Conservation (phyloP, 208 protist species). For the Acanthamoeba sp. region DNA sequence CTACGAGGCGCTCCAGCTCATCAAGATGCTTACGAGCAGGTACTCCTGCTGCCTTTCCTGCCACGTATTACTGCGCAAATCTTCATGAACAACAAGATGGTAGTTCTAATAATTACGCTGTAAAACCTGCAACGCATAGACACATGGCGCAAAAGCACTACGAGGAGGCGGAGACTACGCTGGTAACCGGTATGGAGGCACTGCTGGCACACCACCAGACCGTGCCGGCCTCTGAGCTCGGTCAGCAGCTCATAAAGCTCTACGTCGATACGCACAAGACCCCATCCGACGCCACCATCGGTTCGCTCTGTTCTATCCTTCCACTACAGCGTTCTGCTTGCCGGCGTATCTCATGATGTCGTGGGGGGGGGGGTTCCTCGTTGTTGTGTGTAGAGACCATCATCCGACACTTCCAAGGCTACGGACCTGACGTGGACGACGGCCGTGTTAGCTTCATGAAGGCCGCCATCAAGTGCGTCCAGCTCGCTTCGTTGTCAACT, state of each 20-base stretch:
- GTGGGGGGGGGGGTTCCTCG: neutral
- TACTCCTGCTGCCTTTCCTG: neutral
- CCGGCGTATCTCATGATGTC: neutral
- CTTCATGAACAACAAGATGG: too few relatives aligned
- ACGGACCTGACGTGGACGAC: constrained; percentile 7
- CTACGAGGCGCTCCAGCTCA: constrained; percentile 29
- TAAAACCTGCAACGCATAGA: neutral
- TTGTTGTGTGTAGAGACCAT: neutral
- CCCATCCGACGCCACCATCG: neutral
- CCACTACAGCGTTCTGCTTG: neutral
- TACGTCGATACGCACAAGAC: constrained; percentile 6
- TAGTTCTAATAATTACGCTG: too few relatives aligned
- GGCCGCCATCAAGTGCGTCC: constrained; percentile 31
- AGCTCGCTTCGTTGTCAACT: too few relatives aligned
- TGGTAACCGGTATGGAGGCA: constrained; percentile 26
- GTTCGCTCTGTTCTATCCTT: neutral
- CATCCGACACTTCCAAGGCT: neutral
- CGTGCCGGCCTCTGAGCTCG: constrained; percentile 1
- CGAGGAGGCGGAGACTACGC: neutral
- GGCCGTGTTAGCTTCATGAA: constrained; percentile 43
- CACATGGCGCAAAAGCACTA: constrained; percentile 14
- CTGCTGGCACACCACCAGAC: constrained; percentile 18
- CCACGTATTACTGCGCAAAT: neutral
- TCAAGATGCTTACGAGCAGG: constrained; percentile 39
- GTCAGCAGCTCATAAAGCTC: constrained; percentile 50